phyloP scores from a whole-genome alignment of 108 stramenopile species.

The Cyclotella cryptica region DNA sequence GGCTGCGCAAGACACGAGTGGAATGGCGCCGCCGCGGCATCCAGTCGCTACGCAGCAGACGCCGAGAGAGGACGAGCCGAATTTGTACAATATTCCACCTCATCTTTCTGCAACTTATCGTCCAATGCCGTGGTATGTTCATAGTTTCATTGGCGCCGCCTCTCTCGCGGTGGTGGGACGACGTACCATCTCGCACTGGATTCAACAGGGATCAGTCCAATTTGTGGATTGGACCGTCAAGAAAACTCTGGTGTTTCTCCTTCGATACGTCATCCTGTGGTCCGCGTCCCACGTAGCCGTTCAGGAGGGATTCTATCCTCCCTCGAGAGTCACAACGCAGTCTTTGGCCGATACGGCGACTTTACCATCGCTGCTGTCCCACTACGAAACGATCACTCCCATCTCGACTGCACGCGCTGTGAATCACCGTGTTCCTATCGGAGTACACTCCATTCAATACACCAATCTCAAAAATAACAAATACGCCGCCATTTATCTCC shows the following conservation, averaged over 20 bases:
- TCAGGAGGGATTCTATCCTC: constrained; percentile 65
- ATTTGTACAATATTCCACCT: constrained; percentile 67
- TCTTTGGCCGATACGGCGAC: constrained; percentile 52
- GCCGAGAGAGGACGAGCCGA: constrained; percentile 55
- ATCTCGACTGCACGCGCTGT: background rate
- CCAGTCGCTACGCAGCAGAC: background rate
- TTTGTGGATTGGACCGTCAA: background rate
- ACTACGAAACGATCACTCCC: constrained; percentile 51
- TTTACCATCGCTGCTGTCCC: constrained; percentile 70
- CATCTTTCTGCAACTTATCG: constrained; percentile 57
- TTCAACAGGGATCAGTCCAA: background rate
- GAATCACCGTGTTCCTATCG: constrained; percentile 29
- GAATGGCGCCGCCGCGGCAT: too few relatives aligned
- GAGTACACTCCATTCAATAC: constrained; percentile 68
- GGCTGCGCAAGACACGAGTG: background rate
- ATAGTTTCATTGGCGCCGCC: constrained; percentile 27
- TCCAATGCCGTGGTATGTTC: constrained; percentile 48
- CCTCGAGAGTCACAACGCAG: constrained; percentile 65
- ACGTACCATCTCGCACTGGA: background rate
- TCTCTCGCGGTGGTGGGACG: constrained; percentile 35
- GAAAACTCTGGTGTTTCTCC: background rate
- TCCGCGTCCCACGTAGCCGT: constrained; percentile 34
- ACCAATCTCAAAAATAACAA: constrained; percentile 3
- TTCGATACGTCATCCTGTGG: constrained; percentile 15
- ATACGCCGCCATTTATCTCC: constrained; percentile 57